These are phyloP conservation scores for Mentha longifolia DNA, from an alignment of 257 asterid species.

Conservation along the genomic window DNA sequence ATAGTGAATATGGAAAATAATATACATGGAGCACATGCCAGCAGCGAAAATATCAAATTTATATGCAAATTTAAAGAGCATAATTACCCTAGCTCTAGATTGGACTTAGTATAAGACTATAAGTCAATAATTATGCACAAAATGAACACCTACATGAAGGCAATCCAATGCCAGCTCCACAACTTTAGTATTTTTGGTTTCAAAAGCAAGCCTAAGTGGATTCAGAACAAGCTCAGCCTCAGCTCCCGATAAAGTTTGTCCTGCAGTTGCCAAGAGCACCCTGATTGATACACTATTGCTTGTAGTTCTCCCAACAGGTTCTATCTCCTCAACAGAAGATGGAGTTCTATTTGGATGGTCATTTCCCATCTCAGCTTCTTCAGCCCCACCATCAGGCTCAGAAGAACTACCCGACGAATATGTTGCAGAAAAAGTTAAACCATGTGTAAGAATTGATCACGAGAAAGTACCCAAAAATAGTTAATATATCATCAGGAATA, in stretches of 20 bases:
- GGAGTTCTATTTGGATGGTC: slow-evolving; percentile 49
- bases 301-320: slow-evolving; percentile 43
- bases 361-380: slow-evolving; percentile 45
- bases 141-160: slow-evolving; percentile 84
- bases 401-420: slow-evolving; percentile 49
- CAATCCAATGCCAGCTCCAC: slow-evolving; percentile 99
- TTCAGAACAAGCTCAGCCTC: slow-evolving; percentile 89
- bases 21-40: slow-evolving; percentile 16
- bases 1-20: slow-evolving; percentile 6
- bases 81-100: slow-evolving; percentile 19
- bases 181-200: slow-evolving; percentile 82
- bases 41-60: slow-evolving; percentile 25
- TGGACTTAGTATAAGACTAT: slow-evolving; percentile 25
- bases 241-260: slow-evolving; percentile 75
- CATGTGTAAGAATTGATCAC: slow-evolving; percentile 26
- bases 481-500: slow-evolving; percentile 3
- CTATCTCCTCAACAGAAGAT: slow-evolving; percentile 54
- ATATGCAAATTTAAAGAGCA: slow-evolving; percentile 23
- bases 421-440: slow-evolving; percentile 24
- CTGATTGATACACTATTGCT: slow-evolving; percentile 52
- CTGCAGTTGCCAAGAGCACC: slow-evolving; percentile 75
- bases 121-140: slow-evolving; percentile 28
- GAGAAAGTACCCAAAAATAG: slow-evolving; percentile 14
- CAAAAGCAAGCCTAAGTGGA: slow-evolving; percentile 90
- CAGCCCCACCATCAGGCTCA: slow-evolving; percentile 58